phyloP scores from a whole-genome alignment of 1,139 yeast species.

The Entelexis sorbosivorans region DNA sequence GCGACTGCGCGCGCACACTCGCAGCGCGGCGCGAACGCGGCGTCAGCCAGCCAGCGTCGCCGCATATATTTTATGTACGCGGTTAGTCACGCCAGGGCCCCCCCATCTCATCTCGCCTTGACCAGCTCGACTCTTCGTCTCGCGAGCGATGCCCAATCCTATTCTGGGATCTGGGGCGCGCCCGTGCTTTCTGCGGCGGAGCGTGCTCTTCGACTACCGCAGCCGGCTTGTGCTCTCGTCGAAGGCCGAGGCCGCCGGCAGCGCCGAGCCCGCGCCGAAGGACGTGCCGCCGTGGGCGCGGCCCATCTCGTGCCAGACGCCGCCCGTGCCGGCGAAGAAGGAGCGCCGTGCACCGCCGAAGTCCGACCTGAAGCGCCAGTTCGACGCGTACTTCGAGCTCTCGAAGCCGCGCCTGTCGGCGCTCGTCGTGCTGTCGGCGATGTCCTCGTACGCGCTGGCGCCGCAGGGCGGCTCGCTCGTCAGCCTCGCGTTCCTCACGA shows the following conservation, averaged over 20 bases:
- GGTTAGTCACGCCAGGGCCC: constrained; percentile 1
- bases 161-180: constrained; percentile 2
- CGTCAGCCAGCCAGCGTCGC: background rate
- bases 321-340: background rate
- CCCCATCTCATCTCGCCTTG: background rate
- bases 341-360: background rate
- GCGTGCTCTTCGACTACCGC: background rate
- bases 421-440: constrained; percentile 78
- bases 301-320: constrained; percentile 26
- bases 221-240: background rate
- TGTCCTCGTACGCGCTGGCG: constrained; percentile 86
- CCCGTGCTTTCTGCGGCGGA: background rate
- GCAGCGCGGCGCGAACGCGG: background rate
- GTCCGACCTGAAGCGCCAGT: constrained; percentile 1
- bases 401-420: constrained; percentile 85
- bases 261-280: background rate
- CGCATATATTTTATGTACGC: background rate
- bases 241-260: background rate
- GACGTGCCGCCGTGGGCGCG: constrained; percentile 19
- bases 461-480: constrained; percentile 60
- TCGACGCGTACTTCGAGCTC: constrained; percentile 48
- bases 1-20: no score
- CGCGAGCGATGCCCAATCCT: constrained; percentile 7
- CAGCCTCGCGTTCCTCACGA: constrained; percentile 58
- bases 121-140: background rate